phyloP scores from a whole-genome alignment of 805 yeast genomes.

The Sungouiozyma ichnusensis region DNA sequence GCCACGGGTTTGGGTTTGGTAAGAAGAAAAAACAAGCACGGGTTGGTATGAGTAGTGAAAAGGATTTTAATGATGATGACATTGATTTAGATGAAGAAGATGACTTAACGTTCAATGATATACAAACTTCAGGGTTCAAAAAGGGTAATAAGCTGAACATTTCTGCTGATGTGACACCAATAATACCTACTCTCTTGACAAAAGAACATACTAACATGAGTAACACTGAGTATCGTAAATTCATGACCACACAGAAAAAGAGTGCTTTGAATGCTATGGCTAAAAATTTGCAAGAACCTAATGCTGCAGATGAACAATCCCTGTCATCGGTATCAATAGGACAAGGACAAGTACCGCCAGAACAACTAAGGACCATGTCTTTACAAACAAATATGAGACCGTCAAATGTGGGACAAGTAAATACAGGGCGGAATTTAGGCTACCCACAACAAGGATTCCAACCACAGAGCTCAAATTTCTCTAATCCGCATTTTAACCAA shows the following conservation, averaged over 20 bases:
- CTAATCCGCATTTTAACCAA: not conserved
- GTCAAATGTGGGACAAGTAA: conserved; percentile 7
- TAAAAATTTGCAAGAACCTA: conserved; percentile 4
- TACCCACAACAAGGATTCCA: conserved; percentile 1
- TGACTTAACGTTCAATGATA: conserved; percentile 51
- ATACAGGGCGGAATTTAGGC: not conserved
- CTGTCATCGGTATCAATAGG: not conserved
- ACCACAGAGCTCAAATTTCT: not conserved
- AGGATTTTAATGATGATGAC: conserved; percentile 33
- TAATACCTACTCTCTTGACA: conserved; percentile 57
- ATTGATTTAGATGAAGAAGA: conserved; percentile 24
- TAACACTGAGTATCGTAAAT: conserved; percentile 59
- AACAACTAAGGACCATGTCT: conserved; percentile 27
- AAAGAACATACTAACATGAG: conserved; percentile 28
- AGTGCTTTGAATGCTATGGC: conserved; percentile 39
- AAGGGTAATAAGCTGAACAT: conserved; percentile 48
- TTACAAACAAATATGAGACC: conserved; percentile 11
- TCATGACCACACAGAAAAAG: conserved; percentile 58
- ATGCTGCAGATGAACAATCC: not conserved
- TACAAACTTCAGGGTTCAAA: conserved; percentile 51
- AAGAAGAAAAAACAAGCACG: conserved; percentile 4
- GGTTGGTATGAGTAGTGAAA: conserved; percentile 26
- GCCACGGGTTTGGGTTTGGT: conserved; percentile 8
- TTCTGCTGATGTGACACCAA: conserved; percentile 55
- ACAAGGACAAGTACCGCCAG: too few relatives aligned